Conservation (phyloP, 495 filamentous ascomycete genomes). For the Poronia punctata region DNA sequence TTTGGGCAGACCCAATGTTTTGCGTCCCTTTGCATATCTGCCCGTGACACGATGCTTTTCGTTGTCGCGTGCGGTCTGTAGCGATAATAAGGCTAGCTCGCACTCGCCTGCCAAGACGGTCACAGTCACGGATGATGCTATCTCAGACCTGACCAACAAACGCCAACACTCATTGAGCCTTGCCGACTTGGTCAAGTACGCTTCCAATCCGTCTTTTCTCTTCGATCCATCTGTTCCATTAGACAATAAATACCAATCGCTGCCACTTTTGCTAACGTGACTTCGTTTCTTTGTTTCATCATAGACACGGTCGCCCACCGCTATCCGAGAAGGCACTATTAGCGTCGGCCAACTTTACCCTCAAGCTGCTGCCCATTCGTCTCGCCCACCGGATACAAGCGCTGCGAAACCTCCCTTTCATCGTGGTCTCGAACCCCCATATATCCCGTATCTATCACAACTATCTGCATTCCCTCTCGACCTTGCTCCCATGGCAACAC, state of each 20-base stretch:
- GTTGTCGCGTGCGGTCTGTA: slow-evolving; percentile 14
- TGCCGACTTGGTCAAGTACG: slow-evolving; percentile 79
- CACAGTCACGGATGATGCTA: slow-evolving; percentile 54
- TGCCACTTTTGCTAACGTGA: slow-evolving; percentile 1
- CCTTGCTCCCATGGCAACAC: slow-evolving; percentile 73
- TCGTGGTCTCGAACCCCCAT: slow-evolving; percentile 92
- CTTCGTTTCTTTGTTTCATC: neutral
- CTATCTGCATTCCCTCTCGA: slow-evolving; percentile 86
- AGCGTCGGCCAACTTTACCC: slow-evolving; percentile 87
- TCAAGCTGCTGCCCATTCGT: slow-evolving; percentile 85
- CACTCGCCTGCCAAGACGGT: slow-evolving; percentile 31
- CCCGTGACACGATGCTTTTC: slow-evolving; percentile 9
- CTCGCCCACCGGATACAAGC: slow-evolving; percentile 90
- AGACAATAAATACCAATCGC: too few relatives aligned
- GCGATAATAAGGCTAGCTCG: slow-evolving; percentile 20
- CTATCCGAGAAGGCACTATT: slow-evolving; percentile 72
- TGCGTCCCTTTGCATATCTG: slow-evolving; percentile 9
- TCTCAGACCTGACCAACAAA: slow-evolving; percentile 68
- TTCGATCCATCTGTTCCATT: too few relatives aligned
- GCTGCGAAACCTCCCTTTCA: slow-evolving; percentile 88
- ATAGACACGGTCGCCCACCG: slow-evolving; percentile 82
- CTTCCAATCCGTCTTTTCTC: neutral
- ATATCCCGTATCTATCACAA: slow-evolving; percentile 90
- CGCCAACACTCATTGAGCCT: slow-evolving; percentile 76
- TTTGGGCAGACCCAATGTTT: slow-evolving; percentile 24